phyloP scores from a whole-genome alignment of 495 filamentous ascomycete species.

The Penicillium coffeae region DNA sequence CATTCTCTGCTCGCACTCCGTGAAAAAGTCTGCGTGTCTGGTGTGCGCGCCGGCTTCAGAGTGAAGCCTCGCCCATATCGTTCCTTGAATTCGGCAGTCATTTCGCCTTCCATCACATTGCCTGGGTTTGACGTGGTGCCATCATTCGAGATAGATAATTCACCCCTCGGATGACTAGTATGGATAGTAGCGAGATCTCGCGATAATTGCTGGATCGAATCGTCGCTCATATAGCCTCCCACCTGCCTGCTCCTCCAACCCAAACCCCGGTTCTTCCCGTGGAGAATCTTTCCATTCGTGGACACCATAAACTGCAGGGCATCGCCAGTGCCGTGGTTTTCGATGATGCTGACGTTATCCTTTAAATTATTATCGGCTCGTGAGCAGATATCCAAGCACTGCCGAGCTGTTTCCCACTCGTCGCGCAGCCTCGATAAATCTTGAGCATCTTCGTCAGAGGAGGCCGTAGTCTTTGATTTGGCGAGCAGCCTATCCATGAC shows the following conservation, averaged over 20 bases:
- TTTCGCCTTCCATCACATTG: slow-evolving; percentile 6
- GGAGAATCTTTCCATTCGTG: slow-evolving; percentile 31
- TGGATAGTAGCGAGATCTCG: slow-evolving; percentile 28
- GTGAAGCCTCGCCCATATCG: slow-evolving; percentile 34
- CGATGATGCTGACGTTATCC: slow-evolving; percentile 31
- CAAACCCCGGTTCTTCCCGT: slow-evolving; percentile 35
- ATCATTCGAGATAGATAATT: slow-evolving; percentile 9
- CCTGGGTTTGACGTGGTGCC: slow-evolving; percentile 3
- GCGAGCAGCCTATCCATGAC: slow-evolving; percentile 29
- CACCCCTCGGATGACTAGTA: slow-evolving; percentile 10
- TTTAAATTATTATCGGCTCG: slow-evolving; percentile 29
- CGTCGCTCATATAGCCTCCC: slow-evolving; percentile 36
- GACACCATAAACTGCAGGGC: slow-evolving; percentile 42
- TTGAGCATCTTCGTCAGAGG: slow-evolving; percentile 27
- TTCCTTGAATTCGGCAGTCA: slow-evolving; percentile 25
- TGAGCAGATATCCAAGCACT: slow-evolving; percentile 37
- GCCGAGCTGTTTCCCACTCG: slow-evolving; percentile 35
- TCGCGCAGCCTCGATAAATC: slow-evolving; percentile 34
- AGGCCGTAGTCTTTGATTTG: slow-evolving; percentile 24
- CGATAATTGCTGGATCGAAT: slow-evolving; percentile 36
- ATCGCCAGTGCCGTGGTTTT: slow-evolving; percentile 37
- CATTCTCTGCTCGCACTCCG: background rate
- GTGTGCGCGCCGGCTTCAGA: slow-evolving; percentile 9
- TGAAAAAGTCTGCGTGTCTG: background rate
- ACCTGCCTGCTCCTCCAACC: slow-evolving; percentile 41